A percentile compares a stretch with the other conserved stretches of the same genome.
These are phyloP conservation scores for Zoysia japonica DNA, from an alignment of 176 grass and related monocot species.

Conservation along the genomic window DNA sequence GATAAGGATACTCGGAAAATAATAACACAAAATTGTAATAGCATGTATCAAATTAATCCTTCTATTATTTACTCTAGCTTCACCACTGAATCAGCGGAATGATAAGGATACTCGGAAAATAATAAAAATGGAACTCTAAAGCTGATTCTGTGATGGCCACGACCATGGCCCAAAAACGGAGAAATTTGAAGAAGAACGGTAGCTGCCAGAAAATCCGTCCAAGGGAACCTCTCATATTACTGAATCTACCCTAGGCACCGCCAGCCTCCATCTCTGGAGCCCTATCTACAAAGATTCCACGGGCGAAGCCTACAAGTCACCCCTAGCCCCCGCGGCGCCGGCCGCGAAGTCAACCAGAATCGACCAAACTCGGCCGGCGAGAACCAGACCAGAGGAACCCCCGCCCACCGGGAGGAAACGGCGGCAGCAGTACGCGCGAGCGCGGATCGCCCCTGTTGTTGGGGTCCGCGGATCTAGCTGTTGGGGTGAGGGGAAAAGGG, in stretches of 20 bases:
- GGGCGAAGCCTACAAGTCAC: too few relatives aligned
- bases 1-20: neutral
- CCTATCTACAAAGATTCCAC: neutral
- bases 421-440: neutral
- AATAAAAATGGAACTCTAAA: neutral
- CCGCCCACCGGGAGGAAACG: neutral
- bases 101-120: neutral
- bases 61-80: too few relatives aligned
- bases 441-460: neutral
- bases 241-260: neutral
- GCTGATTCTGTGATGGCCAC: neutral
- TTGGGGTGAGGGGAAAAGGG: neutral
- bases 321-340: neutral
- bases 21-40: neutral
- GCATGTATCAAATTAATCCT: too few relatives aligned
- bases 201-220: neutral
- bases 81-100: neutral
- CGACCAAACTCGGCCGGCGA: neutral
- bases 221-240: neutral
- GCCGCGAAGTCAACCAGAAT: neutral
- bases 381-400: neutral
- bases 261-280: neutral
- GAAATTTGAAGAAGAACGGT: neutral
- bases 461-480: neutral
- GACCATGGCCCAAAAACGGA: neutral